A percentile compares a stretch with the other conserved stretches of the same genome.
Conservation (phyloP, 2,329 filamentous ascomycete species). For the Truncatella angustata region DNA sequence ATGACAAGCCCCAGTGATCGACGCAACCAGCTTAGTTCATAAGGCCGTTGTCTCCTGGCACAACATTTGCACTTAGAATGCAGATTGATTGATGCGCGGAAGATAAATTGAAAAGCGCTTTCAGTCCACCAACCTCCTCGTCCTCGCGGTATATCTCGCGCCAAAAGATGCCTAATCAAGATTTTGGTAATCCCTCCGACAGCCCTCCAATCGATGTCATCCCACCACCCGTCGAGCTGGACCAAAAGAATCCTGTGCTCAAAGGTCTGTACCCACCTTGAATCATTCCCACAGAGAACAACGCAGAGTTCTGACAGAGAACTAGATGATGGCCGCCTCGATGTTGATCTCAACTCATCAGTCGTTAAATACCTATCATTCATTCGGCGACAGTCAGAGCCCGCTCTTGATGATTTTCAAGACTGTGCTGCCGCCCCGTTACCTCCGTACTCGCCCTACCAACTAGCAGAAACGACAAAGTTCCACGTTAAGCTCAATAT, state of each 20-base stretch:
- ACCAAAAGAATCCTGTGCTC: background rate
- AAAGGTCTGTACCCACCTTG: background rate
- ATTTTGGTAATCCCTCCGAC: background rate
- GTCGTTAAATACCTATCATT: background rate
- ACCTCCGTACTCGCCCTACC: background rate
- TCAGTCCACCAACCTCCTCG: background rate
- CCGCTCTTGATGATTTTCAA: background rate
- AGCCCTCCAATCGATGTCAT: background rate
- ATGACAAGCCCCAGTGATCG: background rate
- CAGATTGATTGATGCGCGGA: background rate
- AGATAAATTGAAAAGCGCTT: background rate
- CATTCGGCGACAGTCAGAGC: background rate
- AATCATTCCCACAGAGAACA: background rate
- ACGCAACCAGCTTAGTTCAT: background rate
- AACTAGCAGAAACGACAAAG: background rate
- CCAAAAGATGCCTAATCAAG: background rate
- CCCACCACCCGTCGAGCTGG: background rate
- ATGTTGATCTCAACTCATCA: background rate
- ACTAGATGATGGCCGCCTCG: background rate
- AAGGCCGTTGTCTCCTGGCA: background rate
- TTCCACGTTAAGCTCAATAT: slow-evolving; percentile 51
- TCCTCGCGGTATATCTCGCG: background rate
- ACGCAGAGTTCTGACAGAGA: background rate
- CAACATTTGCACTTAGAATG: background rate
- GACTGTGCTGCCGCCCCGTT: background rate